Evolutionary conservation across 140 eudicot genomes (phyloP).

Genomic region (Erigeron philadelphicus): DNA sequence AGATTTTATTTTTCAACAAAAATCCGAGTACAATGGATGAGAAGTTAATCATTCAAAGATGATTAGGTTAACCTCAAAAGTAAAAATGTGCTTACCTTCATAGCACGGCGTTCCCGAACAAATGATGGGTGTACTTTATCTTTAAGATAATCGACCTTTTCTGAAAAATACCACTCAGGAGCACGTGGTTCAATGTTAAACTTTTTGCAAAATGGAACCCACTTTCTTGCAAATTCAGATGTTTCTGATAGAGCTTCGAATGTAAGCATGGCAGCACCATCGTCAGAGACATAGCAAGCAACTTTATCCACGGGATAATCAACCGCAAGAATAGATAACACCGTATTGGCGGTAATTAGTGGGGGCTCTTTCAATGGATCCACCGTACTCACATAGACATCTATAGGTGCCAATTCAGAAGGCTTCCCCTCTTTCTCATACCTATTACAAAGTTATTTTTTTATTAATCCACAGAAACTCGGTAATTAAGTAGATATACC

Average conservation of each 20-base stretch:
- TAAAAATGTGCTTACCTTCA: conserved; percentile 50
- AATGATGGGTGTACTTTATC: conserved; percentile 79
- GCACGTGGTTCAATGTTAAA: conserved; percentile 83
- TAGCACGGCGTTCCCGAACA: conserved; percentile 90
- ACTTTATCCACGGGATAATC: conserved; percentile 88
- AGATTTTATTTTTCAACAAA: not conserved
- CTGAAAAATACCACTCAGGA: conserved; percentile 84
- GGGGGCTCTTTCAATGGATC: conserved; percentile 88
- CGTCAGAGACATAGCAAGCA: conserved; percentile 85
- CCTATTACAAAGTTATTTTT: conserved; percentile 34
- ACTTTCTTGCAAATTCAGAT: conserved; percentile 76
- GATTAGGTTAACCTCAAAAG: not conserved
- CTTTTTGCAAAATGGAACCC: conserved; percentile 92
- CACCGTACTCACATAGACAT: conserved; percentile 74
- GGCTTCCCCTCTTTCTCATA: conserved; percentile 91
- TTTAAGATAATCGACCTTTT: conserved; percentile 72
- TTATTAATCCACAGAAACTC: not conserved
- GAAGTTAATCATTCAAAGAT: not conserved
- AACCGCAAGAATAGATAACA: conserved; percentile 74
- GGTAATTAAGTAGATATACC: not conserved
- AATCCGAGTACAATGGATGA: not conserved
- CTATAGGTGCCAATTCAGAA: conserved; percentile 68
- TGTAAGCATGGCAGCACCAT: conserved; percentile 96
- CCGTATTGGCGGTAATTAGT: conserved; percentile 82
- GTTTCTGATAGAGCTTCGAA: conserved; percentile 89